A percentile compares a stretch with the other conserved stretches of the same genome.
phyloP scores from a whole-genome alignment of 2,329 filamentous ascomycete species.

The Clarireedia paspali region DNA sequence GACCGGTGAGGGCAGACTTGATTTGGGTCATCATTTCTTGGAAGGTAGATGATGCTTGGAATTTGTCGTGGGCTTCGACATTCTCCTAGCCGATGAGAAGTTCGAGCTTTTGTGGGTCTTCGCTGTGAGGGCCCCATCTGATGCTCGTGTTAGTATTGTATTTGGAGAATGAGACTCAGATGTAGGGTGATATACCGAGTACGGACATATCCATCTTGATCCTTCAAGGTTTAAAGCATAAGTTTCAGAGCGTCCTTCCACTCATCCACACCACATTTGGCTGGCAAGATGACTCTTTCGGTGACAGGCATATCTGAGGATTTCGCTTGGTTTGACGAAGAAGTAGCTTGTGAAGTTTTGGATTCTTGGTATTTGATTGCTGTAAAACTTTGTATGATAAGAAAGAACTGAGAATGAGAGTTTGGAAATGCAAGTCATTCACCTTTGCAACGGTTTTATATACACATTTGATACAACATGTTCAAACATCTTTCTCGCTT shows the following conservation, averaged over 20 bases:
- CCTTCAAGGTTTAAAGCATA: slow-evolving; percentile 25
- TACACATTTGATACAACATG: neutral
- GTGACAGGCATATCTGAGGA: slow-evolving; percentile 18
- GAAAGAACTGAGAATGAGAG: neutral
- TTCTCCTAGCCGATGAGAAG: slow-evolving; percentile 25
- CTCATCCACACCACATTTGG: slow-evolving; percentile 21
- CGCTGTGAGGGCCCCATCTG: slow-evolving; percentile 25
- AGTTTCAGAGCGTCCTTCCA: slow-evolving; percentile 27
- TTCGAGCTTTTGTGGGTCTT: slow-evolving; percentile 25
- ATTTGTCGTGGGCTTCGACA: slow-evolving; percentile 17
- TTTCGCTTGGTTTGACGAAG: neutral
- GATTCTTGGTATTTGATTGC: neutral
- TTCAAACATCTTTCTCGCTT: neutral
- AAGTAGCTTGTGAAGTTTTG: neutral
- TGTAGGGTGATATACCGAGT: slow-evolving; percentile 8
- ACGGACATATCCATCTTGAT: slow-evolving; percentile 25
- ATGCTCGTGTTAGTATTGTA: neutral
- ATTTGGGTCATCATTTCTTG: slow-evolving; percentile 13
- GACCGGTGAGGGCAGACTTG: slow-evolving; percentile 18
- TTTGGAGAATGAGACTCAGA: neutral
- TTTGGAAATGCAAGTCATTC: neutral
- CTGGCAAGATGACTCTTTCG: slow-evolving; percentile 20
- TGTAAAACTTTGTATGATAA: neutral
- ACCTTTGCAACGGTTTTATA: neutral
- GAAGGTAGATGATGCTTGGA: slow-evolving; percentile 9